Evolutionary conservation across 1,284 basidiomycete species (phyloP).

Genomic region (Moniliophthora roreri): DNA sequence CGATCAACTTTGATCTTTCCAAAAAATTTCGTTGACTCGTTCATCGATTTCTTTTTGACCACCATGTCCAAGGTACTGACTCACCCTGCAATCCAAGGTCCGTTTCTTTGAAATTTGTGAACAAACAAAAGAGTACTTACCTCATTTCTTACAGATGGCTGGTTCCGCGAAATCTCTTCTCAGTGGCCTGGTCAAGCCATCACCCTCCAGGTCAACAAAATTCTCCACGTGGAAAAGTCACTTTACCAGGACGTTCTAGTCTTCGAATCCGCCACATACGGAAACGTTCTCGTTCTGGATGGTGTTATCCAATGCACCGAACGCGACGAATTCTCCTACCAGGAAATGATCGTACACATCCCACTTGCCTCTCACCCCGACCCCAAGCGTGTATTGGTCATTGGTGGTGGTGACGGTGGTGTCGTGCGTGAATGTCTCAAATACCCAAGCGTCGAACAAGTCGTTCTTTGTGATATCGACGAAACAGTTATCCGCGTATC

Average conservation of each 20-base stretch:
- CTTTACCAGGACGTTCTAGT: constrained; percentile 96
- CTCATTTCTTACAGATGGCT: constrained; percentile 68
- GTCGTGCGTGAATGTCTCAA: constrained; percentile 98
- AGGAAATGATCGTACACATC: constrained; percentile 99
- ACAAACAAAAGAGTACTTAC: background rate
- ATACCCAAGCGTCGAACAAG: constrained; percentile 89
- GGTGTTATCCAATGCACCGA: constrained; percentile 97
- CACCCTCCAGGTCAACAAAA: constrained; percentile 94
- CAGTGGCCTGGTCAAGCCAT: constrained; percentile 98
- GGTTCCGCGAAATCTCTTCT: constrained; percentile 96
- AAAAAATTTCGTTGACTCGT: background rate
- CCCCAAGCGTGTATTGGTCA: constrained; percentile 94
- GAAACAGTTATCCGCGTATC: constrained; percentile 97
- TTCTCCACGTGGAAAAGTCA: constrained; percentile 93
- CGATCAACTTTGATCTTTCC: background rate
- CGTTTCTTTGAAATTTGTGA: background rate
- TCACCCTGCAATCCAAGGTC: constrained; percentile 17
- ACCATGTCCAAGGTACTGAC: constrained; percentile 13
- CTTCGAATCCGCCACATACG: constrained; percentile 92
- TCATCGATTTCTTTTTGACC: background rate
- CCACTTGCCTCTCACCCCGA: constrained; percentile 95
- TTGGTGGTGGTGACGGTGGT: constrained; percentile 95
- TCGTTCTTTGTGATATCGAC: constrained; percentile 98
- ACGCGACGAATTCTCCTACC: constrained; percentile 99
- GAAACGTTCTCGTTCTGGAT: constrained; percentile 95